Evolutionary conservation across 345 rosid species (phyloP).

Genomic region (Camelina laxa): DNA sequence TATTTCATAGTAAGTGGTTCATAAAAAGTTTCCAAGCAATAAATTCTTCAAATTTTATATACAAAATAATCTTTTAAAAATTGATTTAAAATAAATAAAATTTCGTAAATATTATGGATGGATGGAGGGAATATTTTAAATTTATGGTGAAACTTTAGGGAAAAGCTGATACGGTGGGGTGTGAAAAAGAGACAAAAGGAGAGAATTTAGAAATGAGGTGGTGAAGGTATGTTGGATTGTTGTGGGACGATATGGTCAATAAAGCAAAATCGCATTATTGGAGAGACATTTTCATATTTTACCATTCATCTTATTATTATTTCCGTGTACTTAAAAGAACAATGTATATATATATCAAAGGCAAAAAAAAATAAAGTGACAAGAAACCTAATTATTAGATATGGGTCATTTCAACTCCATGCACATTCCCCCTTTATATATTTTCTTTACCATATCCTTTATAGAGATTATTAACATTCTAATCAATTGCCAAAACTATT

Average conservation of each 20-base stretch:
- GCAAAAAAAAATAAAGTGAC: constrained; percentile 3
- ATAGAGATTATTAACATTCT: constrained; percentile 19
- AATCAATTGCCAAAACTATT: constrained; percentile 44
- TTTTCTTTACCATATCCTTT: constrained; percentile 11
- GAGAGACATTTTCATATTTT: constrained; percentile 42
- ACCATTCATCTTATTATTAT: constrained; percentile 12
- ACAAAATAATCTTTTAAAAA: no score
- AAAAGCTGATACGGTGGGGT: constrained; percentile 50
- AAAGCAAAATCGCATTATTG: constrained; percentile 50
- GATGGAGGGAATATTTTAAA: constrained; percentile 38
- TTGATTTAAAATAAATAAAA: no score
- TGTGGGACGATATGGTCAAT: constrained; percentile 55
- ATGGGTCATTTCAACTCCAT: constrained; percentile 49
- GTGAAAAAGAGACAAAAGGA: constrained; percentile 47
- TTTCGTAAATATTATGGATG: constrained; percentile 28
- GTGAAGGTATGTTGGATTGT: constrained; percentile 42
- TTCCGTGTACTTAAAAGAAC: constrained; percentile 50
- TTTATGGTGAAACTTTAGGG: constrained; percentile 37
- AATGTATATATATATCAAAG: constrained; percentile 31
- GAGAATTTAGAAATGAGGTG: constrained; percentile 38
- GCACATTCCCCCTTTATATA: constrained; percentile 55
- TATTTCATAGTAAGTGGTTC: constrained; percentile 32
- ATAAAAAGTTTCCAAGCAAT: constrained; percentile 32
- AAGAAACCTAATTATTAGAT: constrained; percentile 42
- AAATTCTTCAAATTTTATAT: constrained; percentile 3